Evolutionary conservation across 148 eudicot genomes (phyloP), one percentile per base, ranked within the genome.

Genomic region (Fallopia convolvulus): DNA sequence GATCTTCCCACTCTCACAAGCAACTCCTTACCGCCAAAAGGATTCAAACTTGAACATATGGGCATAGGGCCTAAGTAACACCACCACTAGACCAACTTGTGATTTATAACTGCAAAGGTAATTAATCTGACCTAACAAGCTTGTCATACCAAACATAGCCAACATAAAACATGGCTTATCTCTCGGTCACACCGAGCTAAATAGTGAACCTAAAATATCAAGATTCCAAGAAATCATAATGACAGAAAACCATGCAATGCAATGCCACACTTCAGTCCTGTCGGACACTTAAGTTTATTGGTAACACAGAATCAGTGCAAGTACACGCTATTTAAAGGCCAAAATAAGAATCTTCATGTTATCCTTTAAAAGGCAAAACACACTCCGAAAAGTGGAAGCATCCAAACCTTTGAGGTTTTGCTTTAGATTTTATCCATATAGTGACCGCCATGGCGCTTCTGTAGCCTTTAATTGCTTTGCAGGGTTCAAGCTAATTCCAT

Each of bases 401-500:
- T 66, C 3, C 6, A 9, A 66, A 66, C 11, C 47, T 6, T 66
- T 32, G 72, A 17, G 72, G 72, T 68, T 68, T 65, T 8, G 7
- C 33, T 23, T 23, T 13, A 32, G 40, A 0, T 65, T 65, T 65
- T 68, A 68, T 68, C 72, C 44, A 39, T 68, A 68, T 32, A 68
- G 72, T 68, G 72, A 36, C 2, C 72, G 72, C 72, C 72, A 68
- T 68, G 72, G 72, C 20, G 72, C 72, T 68, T 68, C 72, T 15
- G 46, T 7, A 39, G 44, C 21, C 72, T 36, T 33, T 36, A 46
- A 68, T 68, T 36, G 72, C 17, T 39, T 68, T 6, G 46, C 15
- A 6, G 72, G 72, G 20, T 39, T 68, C 72, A 68, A 68, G 44
- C 21, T 39, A 3, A 68, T 36, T 33, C 46, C 11, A 17, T 68